Evolutionary conservation across 2,329 filamentous ascomycete genomes (phyloP), one percentile per base, ranked within the genome.

Genomic region (Trichophyton benhamiae): DNA sequence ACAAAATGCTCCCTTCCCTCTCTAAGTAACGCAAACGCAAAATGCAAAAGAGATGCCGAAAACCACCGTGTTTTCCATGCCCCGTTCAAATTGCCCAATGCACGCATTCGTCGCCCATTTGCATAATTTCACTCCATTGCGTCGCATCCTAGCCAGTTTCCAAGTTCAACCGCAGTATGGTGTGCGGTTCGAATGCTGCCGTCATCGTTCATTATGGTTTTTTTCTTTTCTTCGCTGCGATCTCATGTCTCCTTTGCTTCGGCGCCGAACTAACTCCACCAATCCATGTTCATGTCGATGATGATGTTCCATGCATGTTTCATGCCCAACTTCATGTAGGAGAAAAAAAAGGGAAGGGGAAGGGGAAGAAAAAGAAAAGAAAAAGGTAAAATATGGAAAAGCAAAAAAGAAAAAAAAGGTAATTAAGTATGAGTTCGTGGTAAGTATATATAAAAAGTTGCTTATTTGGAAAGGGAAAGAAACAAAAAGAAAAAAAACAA

Each of bases 271-370:
- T 25, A 33, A 53, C 49, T 27, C 22, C 49, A 7, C 49, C 49
- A 17, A 53, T 33, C 49, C 27, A 53, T 53, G 49, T 53, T 53
- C 49, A 30, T 53, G 22, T 53, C 30, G 30, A 38, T 41, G 30
- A 20, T 27, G 30, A 20, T 27, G 46, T 60, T 44, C 41, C 58
- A 60, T 60, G 48, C 44, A 60, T 27, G n/a, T 27, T 41, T 53
- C 52, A 38, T 53, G 52, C 17, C 22, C 30, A 33, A 60, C 17
- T 33, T 49, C 33, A 38, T 11, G 33, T 38, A 36, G 48, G 36
- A 55, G 20, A 52, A 15, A 17, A 52, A 60, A 36, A 30, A 60
- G 36, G 22, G 33, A 52, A 52, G 33, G 30, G 27, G 6, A 42
- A 25, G 27, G 6, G 22, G 5, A 30, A 58, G 55, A 58, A 58